phyloP scores from a whole-genome alignment of 164 flowering plant genomes.

The Berberis vulgaris region DNA sequence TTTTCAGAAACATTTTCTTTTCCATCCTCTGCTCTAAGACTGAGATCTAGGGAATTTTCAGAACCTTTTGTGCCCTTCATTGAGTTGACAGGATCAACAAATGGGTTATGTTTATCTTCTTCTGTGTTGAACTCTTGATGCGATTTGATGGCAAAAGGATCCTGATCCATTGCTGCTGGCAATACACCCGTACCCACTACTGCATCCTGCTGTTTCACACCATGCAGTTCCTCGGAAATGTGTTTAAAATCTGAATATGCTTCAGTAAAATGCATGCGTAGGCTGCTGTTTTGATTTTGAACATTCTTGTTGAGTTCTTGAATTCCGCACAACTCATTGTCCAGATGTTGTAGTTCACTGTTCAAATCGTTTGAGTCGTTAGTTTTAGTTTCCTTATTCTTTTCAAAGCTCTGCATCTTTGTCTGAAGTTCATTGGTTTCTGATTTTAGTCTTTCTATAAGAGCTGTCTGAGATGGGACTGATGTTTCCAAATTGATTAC shows the following conservation, averaged over 20 bases:
- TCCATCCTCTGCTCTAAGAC: too few relatives aligned
- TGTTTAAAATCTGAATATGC: conserved; percentile 38
- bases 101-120: too few relatives aligned
- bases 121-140: background rate
- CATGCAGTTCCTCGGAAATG: conserved; percentile 32
- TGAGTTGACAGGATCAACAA: too few relatives aligned
- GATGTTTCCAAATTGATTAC: conserved; percentile 51
- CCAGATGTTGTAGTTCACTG: conserved; percentile 33
- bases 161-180: conserved; percentile 1
- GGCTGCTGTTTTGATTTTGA: conserved; percentile 25
- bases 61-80: too few relatives aligned
- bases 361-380: conserved; percentile 23
- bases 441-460: conserved; percentile 43
- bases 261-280: conserved; percentile 35
- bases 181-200: conserved; percentile 11
- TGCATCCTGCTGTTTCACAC: conserved; percentile 24
- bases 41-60: too few relatives aligned
- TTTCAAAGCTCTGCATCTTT: conserved; percentile 49
- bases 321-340: conserved; percentile 36
- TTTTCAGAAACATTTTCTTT: background rate
- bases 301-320: conserved; percentile 29
- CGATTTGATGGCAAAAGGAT: background rate
- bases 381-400: conserved; percentile 26
- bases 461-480: conserved; percentile 62
- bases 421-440: conserved; percentile 61